Evolutionary conservation across 768 basidiomycete species (phyloP).

Genomic region (Tulasnella sp.): DNA sequence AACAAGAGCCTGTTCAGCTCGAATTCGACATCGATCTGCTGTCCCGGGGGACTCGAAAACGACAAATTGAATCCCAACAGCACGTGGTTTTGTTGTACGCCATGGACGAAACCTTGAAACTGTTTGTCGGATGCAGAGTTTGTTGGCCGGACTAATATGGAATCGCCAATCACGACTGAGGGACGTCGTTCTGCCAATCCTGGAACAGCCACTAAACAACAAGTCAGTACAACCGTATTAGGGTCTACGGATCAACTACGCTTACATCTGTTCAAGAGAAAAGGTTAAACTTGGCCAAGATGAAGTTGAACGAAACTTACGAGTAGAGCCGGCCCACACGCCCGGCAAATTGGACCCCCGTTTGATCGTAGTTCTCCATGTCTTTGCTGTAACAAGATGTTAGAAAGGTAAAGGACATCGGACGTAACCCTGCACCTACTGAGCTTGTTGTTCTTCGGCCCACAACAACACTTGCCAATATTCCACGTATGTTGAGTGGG

Average conservation of each 20-base stretch:
- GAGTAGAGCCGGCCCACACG: slow-evolving; percentile 20
- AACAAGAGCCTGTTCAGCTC: slow-evolving; percentile 58
- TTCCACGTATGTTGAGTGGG: slow-evolving; percentile 47
- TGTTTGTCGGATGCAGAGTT: slow-evolving; percentile 37
- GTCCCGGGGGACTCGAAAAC: slow-evolving; percentile 48
- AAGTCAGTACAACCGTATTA: not conserved
- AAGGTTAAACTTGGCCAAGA: too few relatives aligned
- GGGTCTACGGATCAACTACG: slow-evolving; percentile 35
- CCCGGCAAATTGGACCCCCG: slow-evolving; percentile 41
- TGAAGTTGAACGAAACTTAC: slow-evolving; percentile 3
- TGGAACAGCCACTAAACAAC: slow-evolving; percentile 44
- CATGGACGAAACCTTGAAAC: slow-evolving; percentile 54
- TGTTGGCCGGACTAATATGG: slow-evolving; percentile 44
- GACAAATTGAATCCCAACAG: slow-evolving; percentile 52
- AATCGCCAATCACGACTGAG: slow-evolving; percentile 58
- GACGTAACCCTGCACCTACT: not conserved
- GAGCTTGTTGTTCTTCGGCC: slow-evolving; percentile 49
- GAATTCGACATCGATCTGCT: slow-evolving; percentile 59
- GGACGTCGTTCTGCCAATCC: slow-evolving; percentile 64
- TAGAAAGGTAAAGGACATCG: slow-evolving; percentile 3
- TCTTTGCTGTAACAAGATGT: slow-evolving; percentile 36
- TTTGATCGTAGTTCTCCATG: slow-evolving; percentile 46
- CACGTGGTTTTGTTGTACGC: slow-evolving; percentile 50
- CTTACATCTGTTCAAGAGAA: not conserved
- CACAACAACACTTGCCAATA: slow-evolving; percentile 54